Evolutionary conservation across 2,329 filamentous ascomycete genomes (phyloP).

Genomic region (Calonectria ilicicola): DNA sequence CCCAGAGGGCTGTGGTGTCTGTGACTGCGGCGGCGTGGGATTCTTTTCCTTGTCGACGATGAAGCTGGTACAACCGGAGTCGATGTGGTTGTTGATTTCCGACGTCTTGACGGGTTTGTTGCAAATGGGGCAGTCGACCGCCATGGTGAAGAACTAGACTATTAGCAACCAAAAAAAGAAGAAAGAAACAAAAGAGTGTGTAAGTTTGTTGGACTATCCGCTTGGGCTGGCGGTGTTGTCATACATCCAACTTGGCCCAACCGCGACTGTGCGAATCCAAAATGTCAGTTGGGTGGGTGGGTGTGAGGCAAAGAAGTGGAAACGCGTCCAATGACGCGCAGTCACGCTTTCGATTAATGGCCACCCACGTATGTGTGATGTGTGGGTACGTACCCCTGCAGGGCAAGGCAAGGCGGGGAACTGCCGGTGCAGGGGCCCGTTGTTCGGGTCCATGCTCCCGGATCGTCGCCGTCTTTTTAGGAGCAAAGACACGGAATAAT

Average conservation of each 20-base stretch:
- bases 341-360: conserved; percentile 21
- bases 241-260: not conserved
- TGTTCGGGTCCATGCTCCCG: not conserved
- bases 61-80: conserved; percentile 81
- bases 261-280: not conserved
- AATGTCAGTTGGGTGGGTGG: not conserved
- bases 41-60: conserved; percentile 65
- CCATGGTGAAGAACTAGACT: conserved; percentile 41
- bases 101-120: conserved; percentile 75
- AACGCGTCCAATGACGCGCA: conserved; percentile 19
- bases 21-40: conserved; percentile 46
- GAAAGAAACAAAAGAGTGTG: too few relatives aligned
- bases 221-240: not conserved
- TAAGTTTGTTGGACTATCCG: too few relatives aligned
- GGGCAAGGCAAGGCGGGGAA: not conserved
- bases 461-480: not conserved
- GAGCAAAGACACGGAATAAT: not conserved
- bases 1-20: conserved; percentile 48
- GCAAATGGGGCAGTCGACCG: conserved; percentile 86
- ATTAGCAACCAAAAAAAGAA: too few relatives aligned
- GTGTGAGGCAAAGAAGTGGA: not conserved
- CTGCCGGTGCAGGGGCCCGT: not conserved
- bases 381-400: too few relatives aligned
- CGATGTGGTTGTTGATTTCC: conserved; percentile 91
- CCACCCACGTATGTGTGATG: not conserved